Percentiles rank a stretch among this genome's conserved stretches.
phyloP scores from a whole-genome alignment of 1,139 yeast species.

The Candida pseudoviswanathii region DNA sequence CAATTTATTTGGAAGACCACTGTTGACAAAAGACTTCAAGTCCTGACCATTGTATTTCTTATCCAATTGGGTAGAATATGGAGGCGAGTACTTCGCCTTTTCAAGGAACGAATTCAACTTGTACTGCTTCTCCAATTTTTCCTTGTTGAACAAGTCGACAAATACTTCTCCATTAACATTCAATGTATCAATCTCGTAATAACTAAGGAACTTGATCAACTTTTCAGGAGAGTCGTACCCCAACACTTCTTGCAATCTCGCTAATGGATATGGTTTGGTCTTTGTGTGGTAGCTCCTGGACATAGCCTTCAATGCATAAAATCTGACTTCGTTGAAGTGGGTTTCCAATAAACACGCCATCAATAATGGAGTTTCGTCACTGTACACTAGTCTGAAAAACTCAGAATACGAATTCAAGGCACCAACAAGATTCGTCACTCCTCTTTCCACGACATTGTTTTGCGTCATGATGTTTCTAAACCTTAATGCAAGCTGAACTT shows the following conservation, averaged over 20 bases:
- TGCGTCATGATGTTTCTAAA: constrained; percentile 68
- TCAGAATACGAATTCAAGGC: constrained; percentile 62
- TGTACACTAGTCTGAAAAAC: constrained; percentile 61
- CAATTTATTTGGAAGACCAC: constrained; percentile 34
- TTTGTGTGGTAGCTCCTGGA: constrained; percentile 69
- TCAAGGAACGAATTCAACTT: constrained; percentile 44
- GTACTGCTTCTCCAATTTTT: constrained; percentile 44
- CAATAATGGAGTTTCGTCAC: constrained; percentile 61
- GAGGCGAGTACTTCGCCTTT: constrained; percentile 56
- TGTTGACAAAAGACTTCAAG: constrained; percentile 37
- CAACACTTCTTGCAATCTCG: constrained; percentile 49
- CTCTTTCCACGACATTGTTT: constrained; percentile 62
- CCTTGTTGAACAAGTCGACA: constrained; percentile 60
- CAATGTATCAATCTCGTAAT: constrained; percentile 61
- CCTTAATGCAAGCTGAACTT: constrained; percentile 72
- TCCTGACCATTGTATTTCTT: constrained; percentile 39
- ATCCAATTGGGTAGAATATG: constrained; percentile 58
- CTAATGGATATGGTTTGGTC: constrained; percentile 63
- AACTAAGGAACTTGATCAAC: constrained; percentile 56
- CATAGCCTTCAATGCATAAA: constrained; percentile 72
- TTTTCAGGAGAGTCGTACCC: constrained; percentile 67
- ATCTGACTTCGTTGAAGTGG: constrained; percentile 77
- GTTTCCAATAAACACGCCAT: constrained; percentile 78
- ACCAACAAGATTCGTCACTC: constrained; percentile 58
- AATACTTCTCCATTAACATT: constrained; percentile 34